A percentile compares a stretch with the other conserved stretches of the same genome.
These are phyloP conservation scores for Acanthamoeba lenticulata DNA, from an alignment of 208 protist genomes.

Conservation along the genomic window DNA sequence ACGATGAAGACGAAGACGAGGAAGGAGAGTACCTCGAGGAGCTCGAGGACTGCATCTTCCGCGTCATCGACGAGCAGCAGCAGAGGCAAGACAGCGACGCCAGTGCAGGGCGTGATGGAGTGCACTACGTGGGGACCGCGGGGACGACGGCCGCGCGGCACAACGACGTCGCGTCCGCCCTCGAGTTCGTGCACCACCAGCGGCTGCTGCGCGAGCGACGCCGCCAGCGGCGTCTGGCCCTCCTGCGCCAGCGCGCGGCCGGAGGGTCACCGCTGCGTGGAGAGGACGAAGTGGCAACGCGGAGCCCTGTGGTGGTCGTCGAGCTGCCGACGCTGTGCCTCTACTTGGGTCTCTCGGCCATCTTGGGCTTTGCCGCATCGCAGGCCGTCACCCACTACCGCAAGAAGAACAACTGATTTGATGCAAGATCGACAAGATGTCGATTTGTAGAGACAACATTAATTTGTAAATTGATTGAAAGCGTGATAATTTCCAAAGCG, in stretches of 20 bases:
- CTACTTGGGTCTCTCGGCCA: background rate
- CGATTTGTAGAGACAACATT: too few species aligned
- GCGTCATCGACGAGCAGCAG: background rate
- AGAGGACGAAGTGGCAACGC: background rate
- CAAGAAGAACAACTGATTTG: slow-evolving; percentile 21
- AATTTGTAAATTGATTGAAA: too few species aligned
- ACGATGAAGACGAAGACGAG: background rate
- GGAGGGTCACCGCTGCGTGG: too few species aligned
- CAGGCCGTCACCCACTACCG: slow-evolving; percentile 25
- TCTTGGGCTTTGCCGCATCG: background rate
- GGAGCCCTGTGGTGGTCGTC: background rate
- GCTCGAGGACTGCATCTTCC: slow-evolving; percentile 24
- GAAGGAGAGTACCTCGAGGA: background rate
- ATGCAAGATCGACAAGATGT: too few species aligned
- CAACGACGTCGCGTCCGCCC: background rate
- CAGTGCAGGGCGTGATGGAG: background rate
- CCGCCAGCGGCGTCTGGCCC: background rate
- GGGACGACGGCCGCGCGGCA: background rate
- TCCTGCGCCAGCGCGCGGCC: background rate
- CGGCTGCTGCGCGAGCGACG: background rate
- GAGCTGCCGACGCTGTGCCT: background rate
- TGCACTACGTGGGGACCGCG: background rate
- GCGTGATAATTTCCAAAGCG: too few species aligned
- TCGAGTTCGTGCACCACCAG: slow-evolving; percentile 16
- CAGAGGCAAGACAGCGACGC: background rate